These are phyloP conservation scores for Trichoderma semiorbis DNA, from an alignment of 2,329 filamentous ascomycete species.

Conservation along the genomic window DNA sequence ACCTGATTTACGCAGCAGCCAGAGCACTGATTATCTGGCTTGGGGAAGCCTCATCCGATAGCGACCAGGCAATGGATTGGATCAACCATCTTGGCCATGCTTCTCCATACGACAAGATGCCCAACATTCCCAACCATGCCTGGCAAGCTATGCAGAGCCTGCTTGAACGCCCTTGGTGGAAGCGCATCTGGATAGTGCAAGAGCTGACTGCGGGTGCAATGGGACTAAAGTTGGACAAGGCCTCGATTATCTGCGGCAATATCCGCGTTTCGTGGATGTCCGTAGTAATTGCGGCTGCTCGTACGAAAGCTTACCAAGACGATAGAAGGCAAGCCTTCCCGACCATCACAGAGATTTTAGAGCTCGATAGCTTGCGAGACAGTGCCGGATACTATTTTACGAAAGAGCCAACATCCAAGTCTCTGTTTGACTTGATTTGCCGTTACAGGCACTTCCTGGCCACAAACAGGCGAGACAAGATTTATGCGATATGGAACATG, in stretches of 20 bases:
- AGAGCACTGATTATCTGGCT: not conserved
- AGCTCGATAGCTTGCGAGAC: slow-evolving; percentile 3
- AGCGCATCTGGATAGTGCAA: slow-evolving; percentile 1
- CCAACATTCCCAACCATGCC: not conserved
- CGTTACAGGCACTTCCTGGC: not conserved
- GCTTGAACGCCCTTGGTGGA: not conserved
- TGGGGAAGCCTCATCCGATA: not conserved
- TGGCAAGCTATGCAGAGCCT: slow-evolving; percentile 7
- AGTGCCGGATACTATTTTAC: not conserved
- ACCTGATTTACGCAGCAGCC: not conserved
- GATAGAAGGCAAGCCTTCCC: not conserved
- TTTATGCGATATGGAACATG: slow-evolving; percentile 9
- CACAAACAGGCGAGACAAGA: not conserved
- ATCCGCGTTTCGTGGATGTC: not conserved
- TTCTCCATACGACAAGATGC: slow-evolving; percentile 3
- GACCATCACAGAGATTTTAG: not conserved
- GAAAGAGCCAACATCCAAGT: not conserved
- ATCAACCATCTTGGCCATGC: not conserved
- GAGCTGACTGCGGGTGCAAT: not conserved
- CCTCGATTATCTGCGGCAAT: not conserved
- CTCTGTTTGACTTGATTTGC: not conserved
- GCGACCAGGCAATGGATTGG: not conserved
- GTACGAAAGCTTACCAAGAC: not conserved
- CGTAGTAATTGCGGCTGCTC: not conserved
- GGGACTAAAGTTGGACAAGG: not conserved